Evolutionary conservation across 345 rosid species (phyloP).

Genomic region (Kandelia obovata): DNA sequence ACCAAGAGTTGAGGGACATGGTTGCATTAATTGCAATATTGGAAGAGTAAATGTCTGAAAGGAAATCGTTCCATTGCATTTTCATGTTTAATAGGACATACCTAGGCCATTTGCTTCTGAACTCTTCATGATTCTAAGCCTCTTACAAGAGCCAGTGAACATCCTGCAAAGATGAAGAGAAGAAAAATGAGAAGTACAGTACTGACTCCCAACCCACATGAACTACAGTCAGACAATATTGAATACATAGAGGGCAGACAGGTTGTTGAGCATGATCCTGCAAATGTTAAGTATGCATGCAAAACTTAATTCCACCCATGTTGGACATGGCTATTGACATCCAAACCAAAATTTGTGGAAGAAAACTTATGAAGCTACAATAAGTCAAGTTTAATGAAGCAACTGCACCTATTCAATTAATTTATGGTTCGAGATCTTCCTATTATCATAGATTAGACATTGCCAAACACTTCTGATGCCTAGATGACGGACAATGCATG

Average conservation of each 20-base stretch:
- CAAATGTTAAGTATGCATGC: neutral
- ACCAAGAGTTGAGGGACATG: neutral
- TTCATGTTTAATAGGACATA: neutral
- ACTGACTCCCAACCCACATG: neutral
- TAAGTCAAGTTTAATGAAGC: neutral
- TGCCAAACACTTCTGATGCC: neutral
- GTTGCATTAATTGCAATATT: neutral
- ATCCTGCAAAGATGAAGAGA: slow-evolving; percentile 17
- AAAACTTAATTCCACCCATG: neutral
- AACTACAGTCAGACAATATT: neutral
- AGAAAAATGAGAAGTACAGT: neutral
- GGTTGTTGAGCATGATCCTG: neutral
- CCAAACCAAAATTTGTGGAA: too few species aligned
- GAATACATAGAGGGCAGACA: neutral
- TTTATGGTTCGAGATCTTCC: too few species aligned
- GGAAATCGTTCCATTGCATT: neutral
- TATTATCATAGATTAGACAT: too few species aligned
- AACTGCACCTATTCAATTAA: neutral
- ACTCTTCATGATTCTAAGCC: slow-evolving; percentile 28
- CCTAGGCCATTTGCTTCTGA: slow-evolving; percentile 28
- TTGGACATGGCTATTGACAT: too few species aligned
- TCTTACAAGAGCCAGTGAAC: slow-evolving; percentile 22
- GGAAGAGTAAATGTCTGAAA: neutral
- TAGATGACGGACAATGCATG: neutral
- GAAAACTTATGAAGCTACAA: too few species aligned